Base-by-base conservation (phyloP, 1,139 yeast species). In the Nematodospora anomalae region DNA sequence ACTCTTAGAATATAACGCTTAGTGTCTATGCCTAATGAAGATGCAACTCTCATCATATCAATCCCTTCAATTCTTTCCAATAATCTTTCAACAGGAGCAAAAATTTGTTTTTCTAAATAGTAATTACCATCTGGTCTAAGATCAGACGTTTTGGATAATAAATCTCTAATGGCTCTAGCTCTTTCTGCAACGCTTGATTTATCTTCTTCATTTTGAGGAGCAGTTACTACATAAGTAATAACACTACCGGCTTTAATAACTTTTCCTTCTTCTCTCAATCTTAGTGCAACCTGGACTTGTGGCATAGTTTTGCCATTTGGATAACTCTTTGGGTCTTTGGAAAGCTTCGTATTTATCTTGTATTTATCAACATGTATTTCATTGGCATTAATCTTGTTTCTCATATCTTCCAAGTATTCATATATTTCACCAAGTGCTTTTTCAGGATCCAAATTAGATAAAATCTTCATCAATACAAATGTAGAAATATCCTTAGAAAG, bases 71-170 rank as follows among this genome's bases (percentile, higher is more conserved):
- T 82, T 46, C 84, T 78, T 47, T 84, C 95, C 34, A 92, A 69
- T 37, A 94, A 67, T 61, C 98, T 82, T 55, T 88, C 95, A 10
- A 92, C 82, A 1, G 97, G 97, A 2, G 95, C 92, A 55, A 84
- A 79, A 11, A 94, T 76, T 60, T 94, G 99, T 56, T 87, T 85
- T 46, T 84, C 95, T 50, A 90, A 68, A 55, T 94, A 94, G 55
- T 76, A 90, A 29, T 68, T 72, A 1, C 87, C 74, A 60, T 94
- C 98, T 2, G 94, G 89, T 42, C 61, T 69, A 44, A 83, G 73
- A 6, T 60, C 61, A 6, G 72, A 66, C 12, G 67, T 62, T 40
- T 77, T 76, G 20, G 66, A 60, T 55, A 83, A 62, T 13, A 86
- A 75, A 51, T 88, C 96, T 47, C 77, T 80, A 41, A 87, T 67